phyloP scores from a whole-genome alignment of 2,329 filamentous ascomycete species.

The Fonsecaea erecta region DNA sequence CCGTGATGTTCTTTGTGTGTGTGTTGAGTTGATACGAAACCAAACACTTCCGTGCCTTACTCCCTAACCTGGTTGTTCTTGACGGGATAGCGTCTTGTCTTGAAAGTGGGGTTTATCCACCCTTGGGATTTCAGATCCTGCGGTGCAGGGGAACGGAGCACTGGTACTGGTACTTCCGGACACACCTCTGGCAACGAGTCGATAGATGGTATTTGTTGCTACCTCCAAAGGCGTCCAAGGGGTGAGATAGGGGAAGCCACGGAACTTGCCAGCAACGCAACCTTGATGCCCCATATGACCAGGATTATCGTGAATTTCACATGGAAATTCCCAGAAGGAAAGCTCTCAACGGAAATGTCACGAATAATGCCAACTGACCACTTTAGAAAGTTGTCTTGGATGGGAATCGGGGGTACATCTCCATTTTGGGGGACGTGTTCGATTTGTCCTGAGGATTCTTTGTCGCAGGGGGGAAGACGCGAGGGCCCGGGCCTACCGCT shows the following conservation, averaged over 20 bases:
- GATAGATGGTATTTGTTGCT: background rate
- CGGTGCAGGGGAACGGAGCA: background rate
- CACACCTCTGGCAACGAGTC: background rate
- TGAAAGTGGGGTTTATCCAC: constrained; percentile 16
- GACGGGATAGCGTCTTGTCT: background rate
- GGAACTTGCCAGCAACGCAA: background rate
- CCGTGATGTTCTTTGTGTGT: background rate
- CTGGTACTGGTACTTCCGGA: background rate
- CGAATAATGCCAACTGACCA: background rate
- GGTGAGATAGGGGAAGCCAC: background rate
- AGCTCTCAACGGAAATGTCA: no score
- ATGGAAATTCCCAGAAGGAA: background rate
- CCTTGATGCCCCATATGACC: background rate
- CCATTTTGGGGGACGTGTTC: constrained; percentile 6
- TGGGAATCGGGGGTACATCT: constrained; percentile 3
- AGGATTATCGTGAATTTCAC: background rate
- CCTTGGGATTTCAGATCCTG: constrained; percentile 3
- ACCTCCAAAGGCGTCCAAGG: background rate
- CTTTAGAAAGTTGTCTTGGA: background rate
- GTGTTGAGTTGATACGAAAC: background rate
- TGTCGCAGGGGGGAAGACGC: background rate
- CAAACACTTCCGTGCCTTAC: background rate
- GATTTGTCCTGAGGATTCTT: background rate
- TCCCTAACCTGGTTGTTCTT: background rate
- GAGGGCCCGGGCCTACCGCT: constrained; percentile 20